Conservation (phyloP, 257 asterid species). For the Lantana camara region DNA sequence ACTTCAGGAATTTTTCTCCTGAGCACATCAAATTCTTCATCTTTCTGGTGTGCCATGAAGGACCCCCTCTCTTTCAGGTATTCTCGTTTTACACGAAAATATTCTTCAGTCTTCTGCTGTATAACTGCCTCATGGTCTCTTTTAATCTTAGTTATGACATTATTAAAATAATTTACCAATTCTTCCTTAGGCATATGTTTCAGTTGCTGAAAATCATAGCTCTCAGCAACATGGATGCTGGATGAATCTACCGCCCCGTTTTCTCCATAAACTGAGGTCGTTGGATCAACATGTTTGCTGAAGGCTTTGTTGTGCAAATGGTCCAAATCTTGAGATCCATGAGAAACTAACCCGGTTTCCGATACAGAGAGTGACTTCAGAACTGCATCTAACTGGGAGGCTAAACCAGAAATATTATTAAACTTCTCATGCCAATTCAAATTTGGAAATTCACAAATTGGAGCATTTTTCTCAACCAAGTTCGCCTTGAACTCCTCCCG, state of each 20-base stretch:
- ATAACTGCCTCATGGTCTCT: slow-evolving; percentile 80
- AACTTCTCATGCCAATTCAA: slow-evolving; percentile 61
- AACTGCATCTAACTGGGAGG: slow-evolving; percentile 57
- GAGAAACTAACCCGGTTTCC: slow-evolving; percentile 56
- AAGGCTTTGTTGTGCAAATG: slow-evolving; percentile 47
- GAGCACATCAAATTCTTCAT: slow-evolving; percentile 64
- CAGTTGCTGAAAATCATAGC: slow-evolving; percentile 54
- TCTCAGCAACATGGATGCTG: slow-evolving; percentile 53
- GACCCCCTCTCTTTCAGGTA: slow-evolving; percentile 60
- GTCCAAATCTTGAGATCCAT: slow-evolving; percentile 68
- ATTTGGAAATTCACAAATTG: slow-evolving; percentile 34
- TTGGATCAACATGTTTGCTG: slow-evolving; percentile 38
- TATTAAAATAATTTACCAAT: slow-evolving; percentile 62
- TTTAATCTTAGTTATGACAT: slow-evolving; percentile 56
- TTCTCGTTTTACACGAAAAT: slow-evolving; percentile 63
- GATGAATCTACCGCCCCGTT: slow-evolving; percentile 54
- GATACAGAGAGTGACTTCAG: slow-evolving; percentile 55
- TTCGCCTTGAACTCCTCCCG: slow-evolving; percentile 52
- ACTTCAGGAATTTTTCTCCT: slow-evolving; percentile 68
- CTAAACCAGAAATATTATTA: slow-evolving; percentile 53
- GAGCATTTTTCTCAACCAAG: slow-evolving; percentile 44
- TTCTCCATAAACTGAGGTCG: slow-evolving; percentile 44
- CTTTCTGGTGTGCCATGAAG: slow-evolving; percentile 51
- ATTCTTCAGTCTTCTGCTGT: slow-evolving; percentile 63
- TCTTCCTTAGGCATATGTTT: slow-evolving; percentile 56